phyloP scores from a whole-genome alignment of 2,329 filamentous ascomycete species.

The Curvularia verruculosa region DNA sequence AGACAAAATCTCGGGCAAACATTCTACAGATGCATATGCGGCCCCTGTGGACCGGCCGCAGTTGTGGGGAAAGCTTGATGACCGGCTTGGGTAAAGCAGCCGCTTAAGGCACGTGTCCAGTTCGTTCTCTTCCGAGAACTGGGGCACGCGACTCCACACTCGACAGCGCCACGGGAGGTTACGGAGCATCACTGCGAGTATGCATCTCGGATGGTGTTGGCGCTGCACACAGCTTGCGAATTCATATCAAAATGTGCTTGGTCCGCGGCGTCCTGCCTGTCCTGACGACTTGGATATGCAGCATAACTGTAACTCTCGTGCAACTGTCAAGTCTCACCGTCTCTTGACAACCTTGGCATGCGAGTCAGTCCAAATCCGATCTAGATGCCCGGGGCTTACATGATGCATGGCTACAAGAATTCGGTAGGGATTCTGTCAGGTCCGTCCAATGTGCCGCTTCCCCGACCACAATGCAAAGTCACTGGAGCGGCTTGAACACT shows the following conservation, averaged over 20 bases:
- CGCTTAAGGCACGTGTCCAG: slow-evolving; percentile 8
- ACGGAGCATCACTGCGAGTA: slow-evolving; percentile 3
- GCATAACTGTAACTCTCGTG: slow-evolving; percentile 11
- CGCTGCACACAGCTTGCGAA: neutral
- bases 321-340: slow-evolving; percentile 17
- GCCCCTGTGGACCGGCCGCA: slow-evolving; percentile 16
- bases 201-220: neutral
- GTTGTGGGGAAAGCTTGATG: slow-evolving; percentile 43
- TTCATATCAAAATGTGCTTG: neutral
- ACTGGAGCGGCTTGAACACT: neutral
- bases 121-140: slow-evolving; percentile 14
- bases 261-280: neutral
- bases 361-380: slow-evolving; percentile 11
- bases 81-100: slow-evolving; percentile 16
- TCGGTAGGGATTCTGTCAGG: neutral
- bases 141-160: slow-evolving; percentile 17
- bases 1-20: slow-evolving; percentile 3
- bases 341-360: slow-evolving; percentile 9
- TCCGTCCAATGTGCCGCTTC: slow-evolving; percentile 3
- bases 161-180: slow-evolving; percentile 10
- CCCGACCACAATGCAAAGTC: neutral
- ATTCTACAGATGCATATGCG: slow-evolving; percentile 10
- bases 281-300: slow-evolving; percentile 1
- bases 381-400: slow-evolving; percentile 6
- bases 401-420: slow-evolving; percentile 9